phyloP scores from a whole-genome alignment of 257 asterid species.

The Solanum etuberosum region DNA sequence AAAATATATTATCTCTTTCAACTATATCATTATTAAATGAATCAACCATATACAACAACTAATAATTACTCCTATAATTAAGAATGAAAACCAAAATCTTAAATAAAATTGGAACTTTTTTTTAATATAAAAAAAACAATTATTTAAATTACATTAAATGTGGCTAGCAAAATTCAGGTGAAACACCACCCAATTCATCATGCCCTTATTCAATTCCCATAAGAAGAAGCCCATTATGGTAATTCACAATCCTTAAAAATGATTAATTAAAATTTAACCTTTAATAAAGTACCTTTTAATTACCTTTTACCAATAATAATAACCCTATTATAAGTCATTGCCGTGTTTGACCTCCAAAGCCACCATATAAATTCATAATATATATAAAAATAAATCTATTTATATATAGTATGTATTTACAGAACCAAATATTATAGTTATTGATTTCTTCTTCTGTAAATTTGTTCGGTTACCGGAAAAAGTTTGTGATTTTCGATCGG shows the following conservation, averaged over 20 bases:
- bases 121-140: neutral
- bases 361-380: slow-evolving; percentile 8
- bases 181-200: neutral
- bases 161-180: neutral
- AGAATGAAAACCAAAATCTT: neutral
- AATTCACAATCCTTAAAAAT: neutral
- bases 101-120: neutral
- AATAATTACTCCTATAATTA: neutral
- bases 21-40: neutral
- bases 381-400: neutral
- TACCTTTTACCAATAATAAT: neutral
- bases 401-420: neutral
- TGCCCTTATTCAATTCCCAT: neutral
- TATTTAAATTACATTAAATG: neutral
- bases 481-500: slow-evolving; percentile 1
- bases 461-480: slow-evolving; percentile 1
- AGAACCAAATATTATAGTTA: neutral
- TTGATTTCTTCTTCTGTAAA: slow-evolving; percentile 1
- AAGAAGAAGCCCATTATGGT: slow-evolving; percentile 16
- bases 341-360: slow-evolving; percentile 74
- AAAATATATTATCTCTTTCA: neutral
- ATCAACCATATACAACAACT: neutral
- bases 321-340: slow-evolving; percentile 32
- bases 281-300: neutral
- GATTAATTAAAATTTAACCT: neutral